Percentiles rank a stretch among this genome's conserved stretches.
phyloP scores from a whole-genome alignment of 805 yeast genomes.

The Alloascoidea africana region DNA sequence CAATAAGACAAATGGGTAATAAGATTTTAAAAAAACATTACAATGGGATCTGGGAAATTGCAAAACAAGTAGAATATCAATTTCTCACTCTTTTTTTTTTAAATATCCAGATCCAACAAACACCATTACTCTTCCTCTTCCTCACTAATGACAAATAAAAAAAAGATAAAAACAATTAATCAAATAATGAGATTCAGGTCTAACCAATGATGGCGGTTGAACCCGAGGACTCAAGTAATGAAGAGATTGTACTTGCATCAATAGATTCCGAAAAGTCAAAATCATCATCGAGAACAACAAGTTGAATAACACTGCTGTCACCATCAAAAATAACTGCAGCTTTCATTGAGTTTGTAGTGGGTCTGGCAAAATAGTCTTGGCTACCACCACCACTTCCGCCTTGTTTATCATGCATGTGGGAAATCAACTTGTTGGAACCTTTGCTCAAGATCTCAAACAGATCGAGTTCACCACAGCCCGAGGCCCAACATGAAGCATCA shows the following conservation, averaged over 20 bases:
- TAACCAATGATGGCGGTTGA: conserved; percentile 16
- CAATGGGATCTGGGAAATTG: no score
- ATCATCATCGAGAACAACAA: conserved; percentile 42
- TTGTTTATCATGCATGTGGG: conserved; percentile 78
- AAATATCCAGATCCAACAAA: no score
- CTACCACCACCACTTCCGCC: conserved; percentile 76
- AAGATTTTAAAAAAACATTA: no score
- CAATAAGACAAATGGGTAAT: no score
- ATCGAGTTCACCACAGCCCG: conserved; percentile 98
- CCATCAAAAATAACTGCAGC: conserved; percentile 77
- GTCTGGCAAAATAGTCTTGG: conserved; percentile 78
- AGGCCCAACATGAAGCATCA: conserved; percentile 67
- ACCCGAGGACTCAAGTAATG: conserved; percentile 43
- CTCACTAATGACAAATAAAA: no score
- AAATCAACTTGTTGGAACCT: conserved; percentile 62
- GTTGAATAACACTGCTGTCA: conserved; percentile 29
- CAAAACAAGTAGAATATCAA: no score
- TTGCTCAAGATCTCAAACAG: conserved; percentile 74
- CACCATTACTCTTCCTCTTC: no score
- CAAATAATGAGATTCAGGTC: not conserved
- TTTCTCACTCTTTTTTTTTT: no score
- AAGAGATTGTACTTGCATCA: conserved; percentile 35
- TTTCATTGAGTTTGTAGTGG: conserved; percentile 59
- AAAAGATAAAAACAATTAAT: no score
- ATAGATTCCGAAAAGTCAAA: conserved; percentile 37